phyloP scores from a whole-genome alignment of 305 asterid species.

The Ajuga reptans region DNA sequence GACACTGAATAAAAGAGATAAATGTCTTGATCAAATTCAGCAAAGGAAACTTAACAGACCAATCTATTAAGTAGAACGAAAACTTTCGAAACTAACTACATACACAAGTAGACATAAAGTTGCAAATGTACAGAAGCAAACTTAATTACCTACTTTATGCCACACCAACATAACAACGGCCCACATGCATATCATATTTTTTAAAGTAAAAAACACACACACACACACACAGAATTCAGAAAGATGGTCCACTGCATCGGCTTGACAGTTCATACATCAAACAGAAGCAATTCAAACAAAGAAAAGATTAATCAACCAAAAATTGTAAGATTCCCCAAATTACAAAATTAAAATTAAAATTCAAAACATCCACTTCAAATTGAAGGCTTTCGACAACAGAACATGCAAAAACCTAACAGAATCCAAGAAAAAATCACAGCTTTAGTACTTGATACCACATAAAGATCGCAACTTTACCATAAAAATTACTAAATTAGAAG shows the following conservation, averaged over 20 bases:
- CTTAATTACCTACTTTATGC: constrained; percentile 1
- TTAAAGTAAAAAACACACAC: neutral
- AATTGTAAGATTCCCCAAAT: constrained; percentile 21
- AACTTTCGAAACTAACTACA: neutral
- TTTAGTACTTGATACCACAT: constrained; percentile 18
- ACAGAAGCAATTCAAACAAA: neutral
- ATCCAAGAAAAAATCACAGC: constrained; percentile 28
- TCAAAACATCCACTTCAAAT: constrained; percentile 23
- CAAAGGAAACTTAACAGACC: neutral
- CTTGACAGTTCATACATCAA: constrained; percentile 7
- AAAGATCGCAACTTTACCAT: constrained; percentile 23
- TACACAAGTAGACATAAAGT: constrained; percentile 6
- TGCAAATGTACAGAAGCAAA: constrained; percentile 3
- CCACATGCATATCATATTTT: constrained; percentile 16
- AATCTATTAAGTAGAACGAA: constrained; percentile 18
- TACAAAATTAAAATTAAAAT: neutral
- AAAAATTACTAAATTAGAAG: constrained; percentile 12
- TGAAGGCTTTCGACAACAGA: constrained; percentile 14
- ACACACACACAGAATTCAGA: neutral
- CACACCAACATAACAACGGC: constrained; percentile 15
- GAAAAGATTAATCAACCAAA: constrained; percentile 5
- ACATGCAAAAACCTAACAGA: constrained; percentile 22
- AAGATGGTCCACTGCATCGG: constrained; percentile 4
- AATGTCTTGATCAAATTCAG: neutral
- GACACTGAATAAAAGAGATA: neutral